These are phyloP conservation scores for Manihot esculenta DNA, from an alignment of 441 rosid genomes.

Conservation along the genomic window DNA sequence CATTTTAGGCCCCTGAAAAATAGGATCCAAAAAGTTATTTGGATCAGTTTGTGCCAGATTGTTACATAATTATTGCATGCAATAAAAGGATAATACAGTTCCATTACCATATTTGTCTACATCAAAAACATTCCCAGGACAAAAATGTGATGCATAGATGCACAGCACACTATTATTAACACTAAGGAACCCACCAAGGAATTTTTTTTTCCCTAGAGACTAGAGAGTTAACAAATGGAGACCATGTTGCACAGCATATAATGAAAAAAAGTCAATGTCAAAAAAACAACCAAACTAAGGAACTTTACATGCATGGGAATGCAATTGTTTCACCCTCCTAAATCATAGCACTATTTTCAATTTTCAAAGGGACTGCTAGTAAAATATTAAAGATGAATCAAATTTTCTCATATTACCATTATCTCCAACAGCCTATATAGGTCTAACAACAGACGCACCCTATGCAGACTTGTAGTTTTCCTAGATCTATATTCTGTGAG, in stretches of 20 bases:
- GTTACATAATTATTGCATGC: neutral
- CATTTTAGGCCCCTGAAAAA: too few relatives aligned
- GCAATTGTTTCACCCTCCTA: neutral
- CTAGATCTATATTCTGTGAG: neutral
- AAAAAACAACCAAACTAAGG: neutral
- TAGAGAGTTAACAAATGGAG: constrained; percentile 3
- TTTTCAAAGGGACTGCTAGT: neutral
- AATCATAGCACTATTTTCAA: neutral
- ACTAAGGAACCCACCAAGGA: neutral
- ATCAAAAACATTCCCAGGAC: neutral
- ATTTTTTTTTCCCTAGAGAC: neutral
- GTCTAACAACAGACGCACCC: neutral
- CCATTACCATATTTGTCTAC: neutral
- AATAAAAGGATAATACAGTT: neutral
- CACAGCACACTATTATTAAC: neutral
- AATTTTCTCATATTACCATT: neutral
- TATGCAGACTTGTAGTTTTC: neutral
- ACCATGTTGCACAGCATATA: neutral
- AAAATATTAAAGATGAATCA: neutral
- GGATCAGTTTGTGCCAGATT: too few relatives aligned
- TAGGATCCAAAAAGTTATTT: too few relatives aligned
- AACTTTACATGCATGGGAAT: neutral
- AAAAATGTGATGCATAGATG: constrained; percentile 1
- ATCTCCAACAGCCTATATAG: neutral
- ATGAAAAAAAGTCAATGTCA: neutral